A percentile compares a stretch with the other conserved stretches of the same genome.
phyloP scores from a whole-genome alignment of 2,329 filamentous ascomycete species.

The Furcasterigmium sp. region DNA sequence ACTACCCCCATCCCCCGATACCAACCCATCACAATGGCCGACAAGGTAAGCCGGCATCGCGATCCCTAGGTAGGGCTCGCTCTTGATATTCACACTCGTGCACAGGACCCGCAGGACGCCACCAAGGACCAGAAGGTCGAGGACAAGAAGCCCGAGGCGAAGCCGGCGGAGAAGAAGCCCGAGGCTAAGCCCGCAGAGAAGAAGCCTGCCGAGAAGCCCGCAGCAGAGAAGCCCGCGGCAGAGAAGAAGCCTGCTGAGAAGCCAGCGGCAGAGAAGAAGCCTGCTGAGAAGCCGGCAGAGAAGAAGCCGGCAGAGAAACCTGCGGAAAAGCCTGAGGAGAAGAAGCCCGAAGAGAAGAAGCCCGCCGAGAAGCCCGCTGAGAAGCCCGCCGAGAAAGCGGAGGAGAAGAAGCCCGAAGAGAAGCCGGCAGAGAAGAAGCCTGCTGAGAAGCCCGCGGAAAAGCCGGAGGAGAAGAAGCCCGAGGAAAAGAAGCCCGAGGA shows the following conservation, averaged over 20 bases:
- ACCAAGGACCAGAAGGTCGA: slow-evolving; percentile 3
- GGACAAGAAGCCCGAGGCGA: slow-evolving; percentile 1
- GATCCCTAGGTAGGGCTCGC: slow-evolving; percentile 3
- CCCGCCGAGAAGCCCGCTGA: too few relatives aligned
- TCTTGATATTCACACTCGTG: slow-evolving; percentile 1
- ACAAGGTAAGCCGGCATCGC: slow-evolving; percentile 7
- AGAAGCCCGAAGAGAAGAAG: slow-evolving; percentile 1
- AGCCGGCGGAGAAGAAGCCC: slow-evolving; percentile 6
- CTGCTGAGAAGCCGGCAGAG: neutral
- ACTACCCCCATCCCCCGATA: neutral
- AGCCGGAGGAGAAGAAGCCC: slow-evolving; percentile 5
- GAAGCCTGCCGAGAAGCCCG: slow-evolving; percentile 7
- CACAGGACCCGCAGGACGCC: slow-evolving; percentile 3
- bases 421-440: neutral
- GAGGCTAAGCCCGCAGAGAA: slow-evolving; percentile 5
- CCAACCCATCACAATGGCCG: slow-evolving; percentile 11
- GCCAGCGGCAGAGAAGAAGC: neutral
- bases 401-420: neutral
- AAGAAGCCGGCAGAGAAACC: slow-evolving; percentile 2
- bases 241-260: neutral
- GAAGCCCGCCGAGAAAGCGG: neutral
- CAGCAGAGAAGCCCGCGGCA: neutral
- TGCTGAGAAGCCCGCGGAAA: slow-evolving; percentile 1
- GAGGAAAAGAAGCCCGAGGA: slow-evolving; percentile 4
- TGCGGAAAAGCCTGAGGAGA: slow-evolving; percentile 1